phyloP scores from a whole-genome alignment of 2,329 filamentous ascomycete species.

The Neofusicoccum laricinum region DNA sequence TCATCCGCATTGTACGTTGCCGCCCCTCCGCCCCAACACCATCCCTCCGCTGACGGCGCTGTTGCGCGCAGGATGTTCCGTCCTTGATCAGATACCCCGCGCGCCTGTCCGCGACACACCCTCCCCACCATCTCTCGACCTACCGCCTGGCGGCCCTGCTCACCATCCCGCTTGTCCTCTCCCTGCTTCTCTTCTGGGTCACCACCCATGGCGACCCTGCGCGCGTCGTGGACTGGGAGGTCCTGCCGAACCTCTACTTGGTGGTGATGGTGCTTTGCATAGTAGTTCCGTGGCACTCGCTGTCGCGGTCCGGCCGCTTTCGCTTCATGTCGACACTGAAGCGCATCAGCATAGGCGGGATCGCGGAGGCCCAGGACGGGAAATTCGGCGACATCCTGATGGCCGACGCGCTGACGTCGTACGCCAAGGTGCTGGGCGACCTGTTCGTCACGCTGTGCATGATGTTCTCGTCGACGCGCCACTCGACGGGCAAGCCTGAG shows the following conservation, averaged over 20 bases:
- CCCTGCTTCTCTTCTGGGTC: slow-evolving; percentile 78
- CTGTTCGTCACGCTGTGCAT: slow-evolving; percentile 86
- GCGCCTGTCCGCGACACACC: slow-evolving; percentile 66
- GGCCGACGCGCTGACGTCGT: slow-evolving; percentile 91
- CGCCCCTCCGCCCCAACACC: neutral
- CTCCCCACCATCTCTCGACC: slow-evolving; percentile 74
- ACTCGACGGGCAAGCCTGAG: slow-evolving; percentile 77
- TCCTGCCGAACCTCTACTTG: slow-evolving; percentile 83
- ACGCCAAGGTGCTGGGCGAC: slow-evolving; percentile 88
- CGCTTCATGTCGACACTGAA: slow-evolving; percentile 73
- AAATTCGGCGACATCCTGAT: slow-evolving; percentile 94
- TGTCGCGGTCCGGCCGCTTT: slow-evolving; percentile 68
- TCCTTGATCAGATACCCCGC: slow-evolving; percentile 81
- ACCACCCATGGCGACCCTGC: slow-evolving; percentile 68
- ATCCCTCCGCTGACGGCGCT: slow-evolving; percentile 21
- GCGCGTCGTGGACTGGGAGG: slow-evolving; percentile 74
- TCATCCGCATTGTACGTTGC: slow-evolving; percentile 66
- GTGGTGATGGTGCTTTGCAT: slow-evolving; percentile 69
- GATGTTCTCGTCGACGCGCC: slow-evolving; percentile 68
- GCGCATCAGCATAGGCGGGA: slow-evolving; percentile 77
- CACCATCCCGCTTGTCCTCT: slow-evolving; percentile 66
- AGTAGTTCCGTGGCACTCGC: slow-evolving; percentile 66
- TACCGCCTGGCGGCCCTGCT: slow-evolving; percentile 82
- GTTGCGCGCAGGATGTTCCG: slow-evolving; percentile 64
- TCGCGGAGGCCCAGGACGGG: slow-evolving; percentile 81